Evolutionary conservation across 1,139 yeast genomes (phyloP), one percentile per base, ranked within the genome.

Genomic region (Scheffersomyces cryptocercus): DNA sequence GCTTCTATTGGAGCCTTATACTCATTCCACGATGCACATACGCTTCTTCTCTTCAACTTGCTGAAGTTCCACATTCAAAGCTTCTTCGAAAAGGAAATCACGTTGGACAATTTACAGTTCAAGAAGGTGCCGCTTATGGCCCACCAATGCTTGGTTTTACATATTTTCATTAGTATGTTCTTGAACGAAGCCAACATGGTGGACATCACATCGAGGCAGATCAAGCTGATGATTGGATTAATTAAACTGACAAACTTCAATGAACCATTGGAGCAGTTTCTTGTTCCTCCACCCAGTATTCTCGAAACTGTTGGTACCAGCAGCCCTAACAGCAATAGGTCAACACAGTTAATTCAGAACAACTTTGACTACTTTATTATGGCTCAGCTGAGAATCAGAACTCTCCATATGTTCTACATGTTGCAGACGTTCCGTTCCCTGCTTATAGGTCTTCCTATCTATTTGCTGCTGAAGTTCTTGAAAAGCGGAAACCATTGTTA

Each of bases 1-100:
- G 86, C 95, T 1, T 86, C 96, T 16, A 81, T 90, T 47, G 98
- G 98, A 36, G 96, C 97, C 0, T 70, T 90, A 26, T 88, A 88
- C 56, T 81, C 88, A 1, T 88, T 86, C 64, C 95, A 90, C 61
- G 86, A 88, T 24, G 71, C 83, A 33, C 87, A 87, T 58, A 87
- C 96, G 0, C 75, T 85, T 53, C 73, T 87, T 15, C 70, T 90
- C 43, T 89, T 88, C 65, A 89, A 88, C 59, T 77, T 89, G 42
- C 82, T 95, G 9, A 80, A 93, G 58, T 83, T 79, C 52, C 84
- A 88, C 53, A 84, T 88, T 47, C 95, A 88, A 58, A 81, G 81
- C 50, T 84, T 81, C 55, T 77, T 89, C 66, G 96, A 88, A 56
- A 74, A 76, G 40, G 75, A 71, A 45, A 65, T 70, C 24, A 73